Conservation (phyloP, 768 basidiomycete species). For the Naganishia kalamii region DNA sequence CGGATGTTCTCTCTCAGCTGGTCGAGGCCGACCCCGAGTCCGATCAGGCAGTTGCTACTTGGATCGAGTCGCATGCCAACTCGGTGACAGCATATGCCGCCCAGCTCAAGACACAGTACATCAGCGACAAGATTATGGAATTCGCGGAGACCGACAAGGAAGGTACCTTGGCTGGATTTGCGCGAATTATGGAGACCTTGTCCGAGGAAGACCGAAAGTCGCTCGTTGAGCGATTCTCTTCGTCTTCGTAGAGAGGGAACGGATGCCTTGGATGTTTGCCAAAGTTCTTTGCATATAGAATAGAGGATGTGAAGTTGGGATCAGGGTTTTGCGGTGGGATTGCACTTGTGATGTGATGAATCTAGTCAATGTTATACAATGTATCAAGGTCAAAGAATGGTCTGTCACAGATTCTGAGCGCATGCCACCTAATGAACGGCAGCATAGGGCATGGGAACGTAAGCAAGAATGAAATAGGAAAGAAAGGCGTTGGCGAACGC, state of each 20-base stretch:
- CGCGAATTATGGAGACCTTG: conserved; percentile 66
- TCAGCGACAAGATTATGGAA: conserved; percentile 61
- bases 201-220: conserved; percentile 64
- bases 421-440: too few relatives aligned
- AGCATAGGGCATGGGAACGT: too few relatives aligned
- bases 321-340: too few relatives aligned
- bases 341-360: too few relatives aligned
- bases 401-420: too few relatives aligned
- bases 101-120: conserved; percentile 64
- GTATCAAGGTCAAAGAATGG: not conserved
- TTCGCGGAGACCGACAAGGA: conserved; percentile 69
- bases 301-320: too few relatives aligned
- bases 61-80: conserved; percentile 63
- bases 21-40: conserved; percentile 54
- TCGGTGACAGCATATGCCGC: conserved; percentile 55
- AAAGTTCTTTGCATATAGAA: not conserved
- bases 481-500: too few relatives aligned
- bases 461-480: too few relatives aligned
- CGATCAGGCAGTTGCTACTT: conserved; percentile 58
- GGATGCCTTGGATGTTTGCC: not conserved
- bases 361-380: too few relatives aligned
- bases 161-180: conserved; percentile 65
- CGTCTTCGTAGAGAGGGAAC: not conserved
- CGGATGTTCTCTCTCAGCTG: conserved; percentile 59
- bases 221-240: conserved; percentile 48